These are phyloP conservation scores for Aspergillus fumigatus DNA, from an alignment of 2,329 filamentous ascomycete genomes.

Conservation along the genomic window DNA sequence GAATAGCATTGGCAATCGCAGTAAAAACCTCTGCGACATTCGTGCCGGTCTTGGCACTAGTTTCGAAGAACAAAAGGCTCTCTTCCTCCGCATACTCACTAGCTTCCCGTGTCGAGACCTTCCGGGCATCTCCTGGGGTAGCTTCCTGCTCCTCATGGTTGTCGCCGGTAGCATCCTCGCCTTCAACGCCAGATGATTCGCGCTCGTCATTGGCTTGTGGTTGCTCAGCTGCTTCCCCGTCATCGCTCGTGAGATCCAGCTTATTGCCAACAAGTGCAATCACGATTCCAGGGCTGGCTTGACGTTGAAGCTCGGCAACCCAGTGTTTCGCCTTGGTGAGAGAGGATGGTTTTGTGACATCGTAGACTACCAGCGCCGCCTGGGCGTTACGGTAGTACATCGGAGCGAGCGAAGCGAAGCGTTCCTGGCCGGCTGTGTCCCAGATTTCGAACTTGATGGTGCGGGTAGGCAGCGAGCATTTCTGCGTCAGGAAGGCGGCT, in stretches of 20 bases:
- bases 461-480: slow-evolving; percentile 89
- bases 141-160: slow-evolving; percentile 54
- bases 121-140: slow-evolving; percentile 69
- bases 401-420: slow-evolving; percentile 90
- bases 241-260: slow-evolving; percentile 71
- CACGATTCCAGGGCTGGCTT: slow-evolving; percentile 92
- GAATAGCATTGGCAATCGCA: slow-evolving; percentile 95
- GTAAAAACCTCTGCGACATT: slow-evolving; percentile 97
- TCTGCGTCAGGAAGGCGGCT: slow-evolving; percentile 98
- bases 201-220: slow-evolving; percentile 34
- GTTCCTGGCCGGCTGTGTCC: slow-evolving; percentile 97
- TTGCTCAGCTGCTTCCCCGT: slow-evolving; percentile 43
- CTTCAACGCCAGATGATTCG: slow-evolving; percentile 27
- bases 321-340: slow-evolving; percentile 97
- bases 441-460: slow-evolving; percentile 82
- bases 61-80: slow-evolving; percentile 92
- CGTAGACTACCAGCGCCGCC: slow-evolving; percentile 95
- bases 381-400: slow-evolving; percentile 99
- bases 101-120: slow-evolving; percentile 86
- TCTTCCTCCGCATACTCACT: slow-evolving; percentile 94
- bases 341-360: slow-evolving; percentile 93
- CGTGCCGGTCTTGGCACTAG: slow-evolving; percentile 90
- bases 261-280: slow-evolving; percentile 98
- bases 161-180: slow-evolving; percentile 44
- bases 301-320: slow-evolving; percentile 94